Percentiles rank a stretch among this genome's conserved stretches.
Evolutionary conservation across 495 filamentous ascomycete species (phyloP).

Genomic region (Cryomyces antarcticus): DNA sequence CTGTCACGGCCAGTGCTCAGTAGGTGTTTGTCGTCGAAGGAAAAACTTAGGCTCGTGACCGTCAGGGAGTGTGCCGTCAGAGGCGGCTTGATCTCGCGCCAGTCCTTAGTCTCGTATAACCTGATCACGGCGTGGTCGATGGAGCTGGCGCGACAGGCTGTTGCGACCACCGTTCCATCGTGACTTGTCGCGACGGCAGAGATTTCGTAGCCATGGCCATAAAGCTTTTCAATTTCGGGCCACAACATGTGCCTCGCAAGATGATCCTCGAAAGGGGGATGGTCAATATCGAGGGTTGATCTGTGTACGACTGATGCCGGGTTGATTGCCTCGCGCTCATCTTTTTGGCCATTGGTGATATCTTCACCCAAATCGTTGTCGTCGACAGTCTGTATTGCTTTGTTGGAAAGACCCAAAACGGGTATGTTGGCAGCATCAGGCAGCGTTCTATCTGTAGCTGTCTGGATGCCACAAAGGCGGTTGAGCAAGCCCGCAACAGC

Average conservation of each 20-base stretch:
- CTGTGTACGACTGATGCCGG: conserved; percentile 20
- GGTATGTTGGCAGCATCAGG: conserved; percentile 85
- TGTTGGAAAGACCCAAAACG: conserved; percentile 89
- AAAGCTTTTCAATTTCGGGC: conserved; percentile 92
- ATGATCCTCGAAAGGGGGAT: conserved; percentile 77
- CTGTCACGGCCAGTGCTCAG: conserved; percentile 82
- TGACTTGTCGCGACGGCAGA: conserved; percentile 68
- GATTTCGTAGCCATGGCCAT: conserved; percentile 97
- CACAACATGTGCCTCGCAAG: conserved; percentile 80
- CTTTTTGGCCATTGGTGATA: conserved; percentile 5
- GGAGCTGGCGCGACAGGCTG: conserved; percentile 83
- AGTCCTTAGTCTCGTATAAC: conserved; percentile 63
- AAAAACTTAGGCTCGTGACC: conserved; percentile 61
- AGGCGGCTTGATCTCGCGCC: conserved; percentile 74
- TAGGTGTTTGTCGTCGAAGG: conserved; percentile 46
- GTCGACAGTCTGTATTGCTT: conserved; percentile 49
- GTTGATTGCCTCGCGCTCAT: conserved; percentile 11
- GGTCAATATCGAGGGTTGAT: conserved; percentile 25
- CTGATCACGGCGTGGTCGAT: conserved; percentile 88
- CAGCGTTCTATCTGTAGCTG: conserved; percentile 25
- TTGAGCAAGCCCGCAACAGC: conserved; percentile 56
- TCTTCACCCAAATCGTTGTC: conserved; percentile 21
- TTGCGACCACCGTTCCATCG: conserved; percentile 57
- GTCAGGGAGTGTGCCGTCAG: conserved; percentile 68
- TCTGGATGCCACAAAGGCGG: conserved; percentile 40